Percentiles rank a stretch among this genome's conserved stretches.
phyloP scores from a whole-genome alignment of 192 early-diverging fungal species.

The Rhizophagus clarus region DNA sequence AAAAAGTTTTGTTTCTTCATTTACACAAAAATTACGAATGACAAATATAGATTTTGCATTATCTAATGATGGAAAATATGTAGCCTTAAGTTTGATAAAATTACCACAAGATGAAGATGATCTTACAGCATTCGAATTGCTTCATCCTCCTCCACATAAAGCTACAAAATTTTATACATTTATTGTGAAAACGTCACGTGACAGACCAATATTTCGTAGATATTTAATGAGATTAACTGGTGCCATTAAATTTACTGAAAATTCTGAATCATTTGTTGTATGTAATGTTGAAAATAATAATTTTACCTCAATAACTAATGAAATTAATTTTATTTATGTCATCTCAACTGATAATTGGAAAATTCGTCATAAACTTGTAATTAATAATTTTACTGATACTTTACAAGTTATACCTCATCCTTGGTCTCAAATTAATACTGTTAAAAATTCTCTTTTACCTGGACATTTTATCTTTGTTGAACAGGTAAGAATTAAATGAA shows the following conservation, averaged over 20 bases:
- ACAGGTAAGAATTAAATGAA: neutral
- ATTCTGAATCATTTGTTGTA: neutral
- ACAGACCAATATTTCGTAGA: neutral
- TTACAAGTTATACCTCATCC: constrained; percentile 21
- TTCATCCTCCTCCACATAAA: neutral
- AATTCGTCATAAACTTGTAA: neutral
- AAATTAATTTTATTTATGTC: constrained; percentile 6
- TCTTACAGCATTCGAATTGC: constrained; percentile 2
- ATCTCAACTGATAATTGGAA: constrained; percentile 15
- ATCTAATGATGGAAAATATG: constrained; percentile 12
- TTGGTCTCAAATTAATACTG: constrained; percentile 11
- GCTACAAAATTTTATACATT: neutral
- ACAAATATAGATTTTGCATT: constrained; percentile 20
- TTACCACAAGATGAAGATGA: neutral
- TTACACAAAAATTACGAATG: neutral
- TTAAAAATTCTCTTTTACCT: neutral
- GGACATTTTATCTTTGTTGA: constrained; percentile 16
- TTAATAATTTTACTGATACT: neutral
- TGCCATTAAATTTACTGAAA: constrained; percentile 7
- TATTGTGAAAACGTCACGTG: neutral
- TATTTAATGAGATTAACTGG: constrained; percentile 13
- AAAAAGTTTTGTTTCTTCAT: constrained; percentile 13
- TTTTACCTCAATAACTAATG: neutral
- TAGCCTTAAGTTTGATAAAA: constrained; percentile 9
- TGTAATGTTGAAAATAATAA: constrained; percentile 8